Conservation (phyloP, 2,329 filamentous ascomycete genomes). For the Moelleriella libera region DNA sequence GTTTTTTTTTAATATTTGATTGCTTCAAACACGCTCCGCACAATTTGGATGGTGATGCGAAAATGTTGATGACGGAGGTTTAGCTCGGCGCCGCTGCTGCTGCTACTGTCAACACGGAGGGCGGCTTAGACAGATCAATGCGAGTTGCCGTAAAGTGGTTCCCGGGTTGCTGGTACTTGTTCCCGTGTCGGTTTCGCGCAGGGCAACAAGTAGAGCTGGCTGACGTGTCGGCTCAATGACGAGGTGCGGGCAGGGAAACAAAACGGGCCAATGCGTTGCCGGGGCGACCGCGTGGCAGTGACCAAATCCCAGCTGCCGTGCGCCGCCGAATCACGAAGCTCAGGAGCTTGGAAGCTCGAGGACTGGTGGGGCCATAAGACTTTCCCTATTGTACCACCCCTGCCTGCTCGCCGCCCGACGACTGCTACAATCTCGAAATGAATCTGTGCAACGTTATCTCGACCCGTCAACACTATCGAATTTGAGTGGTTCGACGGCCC, state of each 20-base stretch:
- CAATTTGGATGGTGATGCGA: neutral
- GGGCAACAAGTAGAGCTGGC: conserved; percentile 6
- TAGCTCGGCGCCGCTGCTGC: no score
- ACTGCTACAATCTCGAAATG: no score
- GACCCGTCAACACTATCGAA: no score
- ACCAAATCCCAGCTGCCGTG: neutral
- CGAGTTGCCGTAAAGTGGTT: neutral
- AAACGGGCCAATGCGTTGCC: conserved; percentile 19
- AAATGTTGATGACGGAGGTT: neutral
- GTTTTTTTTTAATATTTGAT: neutral
- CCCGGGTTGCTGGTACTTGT: conserved; percentile 1
- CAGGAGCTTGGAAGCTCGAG: neutral
- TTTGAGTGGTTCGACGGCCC: no score
- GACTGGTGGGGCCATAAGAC: no score
- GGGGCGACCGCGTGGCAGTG: conserved; percentile 12
- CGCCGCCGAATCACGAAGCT: neutral
- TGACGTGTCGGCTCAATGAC: conserved; percentile 5
- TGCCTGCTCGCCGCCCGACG: no score
- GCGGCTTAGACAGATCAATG: no score
- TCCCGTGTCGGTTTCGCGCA: conserved; percentile 1
- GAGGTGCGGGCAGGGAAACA: conserved; percentile 6
- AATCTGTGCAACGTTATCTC: no score
- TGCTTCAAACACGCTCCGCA: neutral
- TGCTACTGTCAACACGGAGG: no score
- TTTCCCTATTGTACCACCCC: no score